Evolutionary conservation across 176 grass and related monocot species (phyloP).

Genomic region (Poa pratensis): DNA sequence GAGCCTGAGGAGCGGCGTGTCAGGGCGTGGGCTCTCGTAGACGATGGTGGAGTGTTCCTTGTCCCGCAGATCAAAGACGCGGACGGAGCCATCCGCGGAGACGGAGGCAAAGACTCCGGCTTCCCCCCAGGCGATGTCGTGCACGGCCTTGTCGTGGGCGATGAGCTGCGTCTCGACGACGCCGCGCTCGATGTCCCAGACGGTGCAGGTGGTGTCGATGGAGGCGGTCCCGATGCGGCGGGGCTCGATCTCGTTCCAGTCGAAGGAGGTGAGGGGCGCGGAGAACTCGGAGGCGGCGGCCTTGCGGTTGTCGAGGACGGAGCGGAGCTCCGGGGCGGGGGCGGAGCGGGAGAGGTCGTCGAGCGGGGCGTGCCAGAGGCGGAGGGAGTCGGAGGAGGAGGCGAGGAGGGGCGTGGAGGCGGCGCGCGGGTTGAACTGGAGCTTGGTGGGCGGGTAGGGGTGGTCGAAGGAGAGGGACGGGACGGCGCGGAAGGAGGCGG

Average conservation of each 20-base stretch:
- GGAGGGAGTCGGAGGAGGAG: conserved; percentile 77
- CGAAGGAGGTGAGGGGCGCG: conserved; percentile 95
- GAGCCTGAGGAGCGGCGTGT: conserved; percentile 85
- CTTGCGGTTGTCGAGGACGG: conserved; percentile 87
- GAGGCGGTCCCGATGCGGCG: conserved; percentile 84
- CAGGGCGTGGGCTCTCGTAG: conserved; percentile 94
- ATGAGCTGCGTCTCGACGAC: conserved; percentile 98
- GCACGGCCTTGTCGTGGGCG: conserved; percentile 99
- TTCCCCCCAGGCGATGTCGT: conserved; percentile 97
- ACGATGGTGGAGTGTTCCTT: conserved; percentile 98
- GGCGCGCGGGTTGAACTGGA: conserved; percentile 77
- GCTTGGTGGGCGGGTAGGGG: conserved; percentile 91
- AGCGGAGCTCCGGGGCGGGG: conserved; percentile 60
- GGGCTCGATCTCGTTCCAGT: conserved; percentile 89
- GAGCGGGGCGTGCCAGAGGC: conserved; percentile 70
- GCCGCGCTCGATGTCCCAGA: conserved; percentile 95
- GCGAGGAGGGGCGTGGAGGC: conserved; percentile 62
- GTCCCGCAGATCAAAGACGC: conserved; percentile 95
- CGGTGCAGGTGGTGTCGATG: conserved; percentile 97
- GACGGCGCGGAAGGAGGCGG: conserved; percentile 69
- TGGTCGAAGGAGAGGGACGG: conserved; percentile 89
- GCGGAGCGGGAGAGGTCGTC: conserved; percentile 47
- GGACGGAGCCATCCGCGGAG: conserved; percentile 93
- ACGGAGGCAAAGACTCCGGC: conserved; percentile 88
- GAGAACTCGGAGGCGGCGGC: conserved; percentile 79